Base-by-base conservation (phyloP, 1,284 basidiomycete species). In the Abortiporus biennis region DNA sequence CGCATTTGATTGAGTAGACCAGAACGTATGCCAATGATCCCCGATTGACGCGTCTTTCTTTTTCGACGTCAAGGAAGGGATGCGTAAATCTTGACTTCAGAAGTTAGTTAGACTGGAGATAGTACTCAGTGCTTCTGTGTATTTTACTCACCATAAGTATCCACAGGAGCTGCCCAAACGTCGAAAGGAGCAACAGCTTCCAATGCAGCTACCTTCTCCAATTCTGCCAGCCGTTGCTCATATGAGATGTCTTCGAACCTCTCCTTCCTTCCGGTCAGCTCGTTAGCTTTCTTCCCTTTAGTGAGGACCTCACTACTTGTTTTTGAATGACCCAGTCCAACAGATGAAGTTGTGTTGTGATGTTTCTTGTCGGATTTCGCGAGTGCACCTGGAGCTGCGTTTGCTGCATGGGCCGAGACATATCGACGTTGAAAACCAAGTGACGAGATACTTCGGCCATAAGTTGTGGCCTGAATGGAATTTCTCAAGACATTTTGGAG, bases 151-250 rank as follows among this genome's bases (percentile, higher is more conserved):
- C 77, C 77, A 54, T 78, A 55, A 5, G 61, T 71, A n/a, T 67
- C 54, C n/a, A 75, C 58, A 36, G 62, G 57, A 27, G 68, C 63
- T 1, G 71, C 72, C 74, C 75, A 80, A 8, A 71, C 57, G 49
- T 80, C 77, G 44, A 69, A 61, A 1, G 60, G 43, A n/a, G 67
- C 58, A 40, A 69, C 57, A 34, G 56, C 48, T 41, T 75, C 65
- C 44, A 77, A 53, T 6, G 40, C 40, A 23, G 47, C 68, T 61
- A 46, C 54, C 40, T 39, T 48, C 32, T 51, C 49, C 17, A 48
- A 17, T 27, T 47, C 40, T 36, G 44, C 25, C 29, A 51, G 31
- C 20, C 45, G 19, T 13, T 42, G 44, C 24, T 50, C 47, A 42
- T 19, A 31, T 16, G 24, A 19, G 11, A 32, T 27, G 12, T 25